Evolutionary conservation across 108 stramenopile species (phyloP).

Genomic region (Nitzschia putrida): DNA sequence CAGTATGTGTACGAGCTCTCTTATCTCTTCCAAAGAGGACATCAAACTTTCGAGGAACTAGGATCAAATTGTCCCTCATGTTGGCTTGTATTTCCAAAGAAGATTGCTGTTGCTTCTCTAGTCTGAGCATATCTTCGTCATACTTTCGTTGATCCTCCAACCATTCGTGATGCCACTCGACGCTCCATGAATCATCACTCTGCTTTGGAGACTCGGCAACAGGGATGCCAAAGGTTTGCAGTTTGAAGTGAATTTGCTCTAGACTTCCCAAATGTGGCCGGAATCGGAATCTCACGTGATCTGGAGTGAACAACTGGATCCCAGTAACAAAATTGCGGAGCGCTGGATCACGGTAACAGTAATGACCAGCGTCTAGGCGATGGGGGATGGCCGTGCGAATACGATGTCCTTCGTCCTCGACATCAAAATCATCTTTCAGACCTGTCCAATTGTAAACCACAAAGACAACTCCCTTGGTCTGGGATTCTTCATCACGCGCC

Average conservation of each 20-base stretch:
- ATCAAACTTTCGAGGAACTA: slow-evolving; percentile 4
- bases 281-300: not conserved
- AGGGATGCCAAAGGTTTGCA: slow-evolving; percentile 34
- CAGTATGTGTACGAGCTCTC: not conserved
- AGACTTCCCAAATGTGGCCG: slow-evolving; percentile 17
- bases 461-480: slow-evolving; percentile 16
- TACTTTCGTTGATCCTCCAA: not conserved
- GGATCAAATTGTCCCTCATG: not conserved
- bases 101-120: not conserved
- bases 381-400: not conserved
- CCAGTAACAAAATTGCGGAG: not conserved
- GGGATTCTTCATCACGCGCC: slow-evolving; percentile 19
- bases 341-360: slow-evolving; percentile 12
- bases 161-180: slow-evolving; percentile 27
- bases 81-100: not conserved
- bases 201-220: not conserved
- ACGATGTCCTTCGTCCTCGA: not conserved
- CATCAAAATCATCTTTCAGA: not conserved
- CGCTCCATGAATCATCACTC: not conserved
- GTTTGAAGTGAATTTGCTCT: slow-evolving; percentile 14
- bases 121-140: not conserved
- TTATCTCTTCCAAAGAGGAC: slow-evolving; percentile 21
- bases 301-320: not conserved
- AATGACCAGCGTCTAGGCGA: slow-evolving; percentile 8
- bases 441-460: slow-evolving; percentile 13